Evolutionary conservation across 129 eudicot species (phyloP).

Genomic region (Glebionis coronaria): DNA sequence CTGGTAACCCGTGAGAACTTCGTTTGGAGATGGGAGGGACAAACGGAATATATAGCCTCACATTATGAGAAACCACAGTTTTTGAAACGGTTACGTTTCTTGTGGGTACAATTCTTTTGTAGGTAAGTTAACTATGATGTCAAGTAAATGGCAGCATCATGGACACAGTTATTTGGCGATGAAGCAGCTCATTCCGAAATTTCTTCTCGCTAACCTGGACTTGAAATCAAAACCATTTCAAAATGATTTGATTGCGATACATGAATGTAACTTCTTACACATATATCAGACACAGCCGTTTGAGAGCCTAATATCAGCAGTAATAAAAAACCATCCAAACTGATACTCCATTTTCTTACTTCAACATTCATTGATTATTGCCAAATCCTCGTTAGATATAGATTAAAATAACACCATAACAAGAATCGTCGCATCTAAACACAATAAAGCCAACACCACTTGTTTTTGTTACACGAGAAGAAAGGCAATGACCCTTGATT

Average conservation of each 20-base stretch:
- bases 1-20: conserved; percentile 79
- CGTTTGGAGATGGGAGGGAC: conserved; percentile 62
- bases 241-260: neutral
- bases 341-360: too few relatives aligned
- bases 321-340: neutral
- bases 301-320: too few relatives aligned
- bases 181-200: conserved; percentile 51
- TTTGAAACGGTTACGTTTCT: conserved; percentile 51
- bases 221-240: neutral
- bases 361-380: too few relatives aligned
- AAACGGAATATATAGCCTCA: conserved; percentile 64
- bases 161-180: conserved; percentile 70
- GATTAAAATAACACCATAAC: too few relatives aligned
- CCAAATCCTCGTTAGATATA: too few relatives aligned
- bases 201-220: neutral
- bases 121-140: conserved; percentile 41
- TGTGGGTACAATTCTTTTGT: conserved; percentile 40
- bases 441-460: too few relatives aligned
- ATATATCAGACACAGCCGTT: too few relatives aligned
- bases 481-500: neutral
- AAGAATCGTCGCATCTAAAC: too few relatives aligned
- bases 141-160: conserved; percentile 49
- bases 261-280: too few relatives aligned
- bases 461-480: too few relatives aligned
- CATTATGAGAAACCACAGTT: conserved; percentile 62